A percentile compares a stretch with the other conserved stretches of the same genome.
Conservation (phyloP, 2,329 filamentous ascomycete species). For the Alternaria sp. region DNA sequence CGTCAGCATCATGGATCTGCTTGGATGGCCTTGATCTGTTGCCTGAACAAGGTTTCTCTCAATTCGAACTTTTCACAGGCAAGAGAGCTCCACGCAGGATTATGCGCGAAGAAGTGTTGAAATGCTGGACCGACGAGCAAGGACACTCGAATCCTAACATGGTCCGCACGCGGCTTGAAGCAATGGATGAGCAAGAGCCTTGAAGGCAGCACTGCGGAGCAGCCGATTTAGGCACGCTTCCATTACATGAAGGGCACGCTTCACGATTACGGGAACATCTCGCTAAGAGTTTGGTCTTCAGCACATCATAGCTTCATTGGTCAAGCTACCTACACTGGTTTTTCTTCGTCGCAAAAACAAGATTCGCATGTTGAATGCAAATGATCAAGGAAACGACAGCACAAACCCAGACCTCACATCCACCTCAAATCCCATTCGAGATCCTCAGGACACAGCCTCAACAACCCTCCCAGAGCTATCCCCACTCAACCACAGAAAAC, state of each 20-base stretch:
- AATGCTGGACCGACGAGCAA: conserved; percentile 38
- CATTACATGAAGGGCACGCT: too few species aligned
- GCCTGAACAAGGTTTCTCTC: conserved; percentile 78
- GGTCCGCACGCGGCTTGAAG: conserved; percentile 37
- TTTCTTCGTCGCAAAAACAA: not conserved
- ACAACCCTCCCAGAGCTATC: not conserved
- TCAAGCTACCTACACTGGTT: not conserved
- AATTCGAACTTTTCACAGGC: conserved; percentile 81
- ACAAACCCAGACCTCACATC: not conserved
- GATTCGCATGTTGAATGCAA: not conserved
- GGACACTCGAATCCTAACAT: conserved; percentile 32
- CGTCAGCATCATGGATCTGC: conserved; percentile 72
- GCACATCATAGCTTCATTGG: not conserved
- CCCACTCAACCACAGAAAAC: not conserved
- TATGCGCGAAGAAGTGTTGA: conserved; percentile 70
- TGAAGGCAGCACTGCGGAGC: conserved; percentile 12
- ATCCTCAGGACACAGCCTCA: not conserved
- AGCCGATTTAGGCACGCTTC: too few species aligned
- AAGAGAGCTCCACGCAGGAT: conserved; percentile 71
- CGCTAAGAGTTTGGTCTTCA: not conserved
- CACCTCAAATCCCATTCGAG: not conserved
- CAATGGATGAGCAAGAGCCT: conserved; percentile 39
- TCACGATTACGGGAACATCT: too few species aligned
- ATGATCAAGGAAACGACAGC: not conserved
- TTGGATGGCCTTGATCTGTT: conserved; percentile 77